Conservation (phyloP, 352 stramenopile genomes). For the Pythium rishiriense region DNA sequence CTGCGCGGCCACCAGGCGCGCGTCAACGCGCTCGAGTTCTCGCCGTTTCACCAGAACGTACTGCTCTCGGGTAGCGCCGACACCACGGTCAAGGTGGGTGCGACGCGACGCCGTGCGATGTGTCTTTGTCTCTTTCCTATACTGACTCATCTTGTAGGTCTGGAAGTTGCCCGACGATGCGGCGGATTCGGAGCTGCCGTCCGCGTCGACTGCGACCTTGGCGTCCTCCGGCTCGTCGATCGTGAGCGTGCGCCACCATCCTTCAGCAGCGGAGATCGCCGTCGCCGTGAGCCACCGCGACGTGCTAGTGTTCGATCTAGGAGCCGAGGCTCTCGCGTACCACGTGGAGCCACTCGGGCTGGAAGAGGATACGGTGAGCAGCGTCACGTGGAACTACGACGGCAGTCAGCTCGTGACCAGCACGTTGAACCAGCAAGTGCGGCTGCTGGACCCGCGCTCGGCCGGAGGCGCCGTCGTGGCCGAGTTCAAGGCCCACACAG, state of each 20-base stretch:
- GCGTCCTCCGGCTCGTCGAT: constrained; percentile 29
- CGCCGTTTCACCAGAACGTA: constrained; percentile 47
- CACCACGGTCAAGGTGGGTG: constrained; percentile 44
- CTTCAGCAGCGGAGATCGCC: constrained; percentile 47
- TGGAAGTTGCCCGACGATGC: constrained; percentile 49
- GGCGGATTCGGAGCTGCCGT: constrained; percentile 15
- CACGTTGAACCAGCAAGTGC: constrained; percentile 48
- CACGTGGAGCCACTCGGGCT: constrained; percentile 15
- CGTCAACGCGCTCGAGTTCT: constrained; percentile 67
- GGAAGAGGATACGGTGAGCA: constrained; percentile 10
- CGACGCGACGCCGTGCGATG: not conserved
- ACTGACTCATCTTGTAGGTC: constrained; percentile 31
- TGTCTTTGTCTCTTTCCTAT: not conserved
- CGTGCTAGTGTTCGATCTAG: constrained; percentile 52
- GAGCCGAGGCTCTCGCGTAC: constrained; percentile 23
- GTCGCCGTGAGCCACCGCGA: constrained; percentile 43
- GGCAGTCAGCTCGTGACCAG: constrained; percentile 49
- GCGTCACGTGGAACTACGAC: constrained; percentile 69
- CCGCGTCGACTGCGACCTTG: constrained; percentile 22
- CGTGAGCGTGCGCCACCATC: constrained; percentile 50
- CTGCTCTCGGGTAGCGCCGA: constrained; percentile 64
- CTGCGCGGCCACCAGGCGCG: constrained; percentile 59
- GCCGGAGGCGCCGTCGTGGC: constrained; percentile 2
- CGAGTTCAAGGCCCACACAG: constrained; percentile 44
- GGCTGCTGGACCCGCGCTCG: constrained; percentile 54